Evolutionary conservation across 2,329 filamentous ascomycete genomes (phyloP).

Genomic region (Phyllosticta citriasiana): DNA sequence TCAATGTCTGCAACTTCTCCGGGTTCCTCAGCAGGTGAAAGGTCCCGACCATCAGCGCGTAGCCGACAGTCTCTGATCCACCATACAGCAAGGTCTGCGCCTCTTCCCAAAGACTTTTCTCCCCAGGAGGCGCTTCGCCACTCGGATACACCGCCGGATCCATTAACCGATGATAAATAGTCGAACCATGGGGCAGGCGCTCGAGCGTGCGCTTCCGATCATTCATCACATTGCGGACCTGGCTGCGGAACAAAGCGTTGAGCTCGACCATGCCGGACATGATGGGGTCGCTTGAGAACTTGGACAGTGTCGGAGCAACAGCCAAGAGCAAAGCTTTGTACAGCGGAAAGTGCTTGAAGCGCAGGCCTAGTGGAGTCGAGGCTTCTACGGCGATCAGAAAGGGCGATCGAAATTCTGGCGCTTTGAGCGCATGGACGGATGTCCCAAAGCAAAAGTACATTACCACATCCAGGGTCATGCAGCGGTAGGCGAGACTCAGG

Average conservation of each 20-base stretch:
- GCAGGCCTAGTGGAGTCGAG: constrained; percentile 22
- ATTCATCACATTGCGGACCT: constrained; percentile 23
- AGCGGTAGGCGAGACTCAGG: constrained; percentile 20
- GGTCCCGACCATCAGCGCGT: constrained; percentile 31
- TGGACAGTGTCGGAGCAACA: constrained; percentile 26
- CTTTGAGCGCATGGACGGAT: constrained; percentile 29
- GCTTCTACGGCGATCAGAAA: constrained; percentile 34
- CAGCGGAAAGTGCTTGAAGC: constrained; percentile 32
- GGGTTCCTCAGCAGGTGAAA: constrained; percentile 32
- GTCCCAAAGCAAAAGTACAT: constrained; percentile 33
- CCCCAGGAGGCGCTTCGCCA: constrained; percentile 20
- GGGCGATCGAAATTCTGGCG: constrained; percentile 31
- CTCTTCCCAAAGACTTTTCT: constrained; percentile 34
- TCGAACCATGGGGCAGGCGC: constrained; percentile 26
- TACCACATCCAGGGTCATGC: constrained; percentile 20
- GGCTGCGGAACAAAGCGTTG: constrained; percentile 23
- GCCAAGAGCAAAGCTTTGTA: constrained; percentile 28
- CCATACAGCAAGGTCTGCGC: constrained; percentile 37
- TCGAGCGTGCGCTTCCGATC: constrained; percentile 21
- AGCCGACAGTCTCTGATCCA: constrained; percentile 36
- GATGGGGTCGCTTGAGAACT: constrained; percentile 14
- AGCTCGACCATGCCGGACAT: constrained; percentile 30
- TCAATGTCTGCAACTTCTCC: constrained; percentile 23
- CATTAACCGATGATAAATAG: constrained; percentile 28
- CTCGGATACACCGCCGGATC: constrained; percentile 24